Percentiles rank a stretch among this genome's conserved stretches.
Evolutionary conservation across 805 yeast species (phyloP).

Genomic region (Suhomyces kilbournensis): DNA sequence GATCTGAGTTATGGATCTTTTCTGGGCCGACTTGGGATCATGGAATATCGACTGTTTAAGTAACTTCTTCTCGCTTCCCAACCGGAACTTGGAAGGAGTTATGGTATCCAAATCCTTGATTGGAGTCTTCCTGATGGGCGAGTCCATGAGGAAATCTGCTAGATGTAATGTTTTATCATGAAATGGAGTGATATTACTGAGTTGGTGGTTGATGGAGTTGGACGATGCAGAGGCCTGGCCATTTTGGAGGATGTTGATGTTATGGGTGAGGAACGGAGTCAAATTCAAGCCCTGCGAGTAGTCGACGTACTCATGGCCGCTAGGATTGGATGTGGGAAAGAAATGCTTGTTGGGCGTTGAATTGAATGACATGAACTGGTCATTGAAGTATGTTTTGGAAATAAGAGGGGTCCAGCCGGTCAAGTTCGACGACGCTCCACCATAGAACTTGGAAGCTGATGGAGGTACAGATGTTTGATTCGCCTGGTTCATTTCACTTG

Average conservation of each 20-base stretch:
- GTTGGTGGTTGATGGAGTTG: slow-evolving; percentile 19
- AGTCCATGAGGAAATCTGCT: slow-evolving; percentile 43
- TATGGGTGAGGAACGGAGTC: slow-evolving; percentile 42
- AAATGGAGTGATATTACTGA: slow-evolving; percentile 39
- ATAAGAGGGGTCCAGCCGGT: slow-evolving; percentile 46
- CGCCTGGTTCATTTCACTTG: slow-evolving; percentile 1
- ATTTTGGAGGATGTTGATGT: slow-evolving; percentile 21
- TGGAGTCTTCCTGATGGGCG: slow-evolving; percentile 40
- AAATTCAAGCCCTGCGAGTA: slow-evolving; percentile 36
- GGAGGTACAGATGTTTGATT: slow-evolving; percentile 14
- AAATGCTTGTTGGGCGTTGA: slow-evolving; percentile 36
- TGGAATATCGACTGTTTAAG: slow-evolving; percentile 18
- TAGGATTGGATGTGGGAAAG: slow-evolving; percentile 12
- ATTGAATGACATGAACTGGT: slow-evolving; percentile 30
- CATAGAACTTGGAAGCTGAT: slow-evolving; percentile 20
- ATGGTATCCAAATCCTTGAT: slow-evolving; percentile 34
- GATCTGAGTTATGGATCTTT: slow-evolving; percentile 33
- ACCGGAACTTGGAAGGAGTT: slow-evolving; percentile 38
- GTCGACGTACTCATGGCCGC: slow-evolving; percentile 19
- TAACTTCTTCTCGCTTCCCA: slow-evolving; percentile 18
- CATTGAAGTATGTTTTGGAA: slow-evolving; percentile 35
- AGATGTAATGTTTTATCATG: slow-evolving; percentile 41
- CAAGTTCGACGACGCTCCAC: slow-evolving; percentile 10
- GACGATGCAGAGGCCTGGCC: slow-evolving; percentile 10
- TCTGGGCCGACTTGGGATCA: slow-evolving; percentile 30